Base-by-base conservation (phyloP, 1,284 basidiomycete species). In the Apiotrichum domesticum region DNA sequence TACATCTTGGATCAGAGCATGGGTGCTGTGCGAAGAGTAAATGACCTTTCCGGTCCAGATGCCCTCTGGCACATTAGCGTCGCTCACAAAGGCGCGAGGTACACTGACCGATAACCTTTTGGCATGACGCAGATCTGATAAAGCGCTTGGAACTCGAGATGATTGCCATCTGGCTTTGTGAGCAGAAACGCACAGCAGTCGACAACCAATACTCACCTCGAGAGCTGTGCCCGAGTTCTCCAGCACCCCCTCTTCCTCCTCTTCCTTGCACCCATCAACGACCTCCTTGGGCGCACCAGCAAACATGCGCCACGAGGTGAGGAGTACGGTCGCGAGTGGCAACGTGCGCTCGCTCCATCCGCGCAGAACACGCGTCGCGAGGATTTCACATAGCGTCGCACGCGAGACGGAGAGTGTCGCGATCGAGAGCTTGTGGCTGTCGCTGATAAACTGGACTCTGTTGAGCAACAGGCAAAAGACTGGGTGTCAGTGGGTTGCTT, bases 401-500 rank as follows among this genome's bases (percentile, higher is more conserved):
- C 92, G 83, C 4, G 88, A 84, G 5, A 80, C 76, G 4, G 88
- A 93, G 35, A 97, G 76, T 0, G 86, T 81, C 3, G 74, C 72
- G 52, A 79, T 75, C 8, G 74, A 76, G 6, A 77, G 80, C 75
- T 57, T 86, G 82, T 34, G 81, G 76, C 68, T 88, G 76, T 76
- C 85, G 81, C 63, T 85, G 78, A 85, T 74, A 73, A 96, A 96
- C 74, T 94, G 85, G 10, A 93, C 84, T 46, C 89, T 85, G 73
- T 92, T 95, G 54, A 97, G 79, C 9, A 97, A 84, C 57, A 94
- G 82, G 66, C 90, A 92, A 74, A 96, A 96, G 6, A 92, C 86
- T 78, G 21, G 21, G 21, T 21, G 21, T 21, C 21, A 21, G 21
- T 21, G 21, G 21, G 21, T 21, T 21, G 21, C 21, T 21, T 21